Conservation (phyloP, 768 basidiomycete genomes). For the Pisolithus orientalis region DNA sequence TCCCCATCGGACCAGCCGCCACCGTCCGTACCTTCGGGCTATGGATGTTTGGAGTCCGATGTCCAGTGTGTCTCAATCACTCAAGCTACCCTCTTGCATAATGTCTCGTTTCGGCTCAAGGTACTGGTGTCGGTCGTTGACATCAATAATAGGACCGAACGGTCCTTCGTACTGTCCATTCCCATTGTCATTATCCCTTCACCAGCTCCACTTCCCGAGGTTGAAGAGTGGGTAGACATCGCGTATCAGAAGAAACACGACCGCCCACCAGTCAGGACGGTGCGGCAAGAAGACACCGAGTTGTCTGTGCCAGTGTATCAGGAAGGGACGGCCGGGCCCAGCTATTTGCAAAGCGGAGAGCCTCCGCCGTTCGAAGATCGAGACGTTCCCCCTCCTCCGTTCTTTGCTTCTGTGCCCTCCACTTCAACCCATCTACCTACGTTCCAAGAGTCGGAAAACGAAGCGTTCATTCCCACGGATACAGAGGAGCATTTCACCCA, state of each 20-base stretch:
- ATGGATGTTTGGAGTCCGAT: conserved; percentile 47
- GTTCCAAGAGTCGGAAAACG: conserved; percentile 75
- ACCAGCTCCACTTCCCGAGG: conserved; percentile 72
- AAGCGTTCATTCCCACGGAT: conserved; percentile 55
- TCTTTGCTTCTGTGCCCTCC: conserved; percentile 52
- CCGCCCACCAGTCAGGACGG: conserved; percentile 65
- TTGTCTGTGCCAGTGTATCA: conserved; percentile 57
- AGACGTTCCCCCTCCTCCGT: conserved; percentile 66
- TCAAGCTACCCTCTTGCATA: conserved; percentile 77
- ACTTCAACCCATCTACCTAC: conserved; percentile 58
- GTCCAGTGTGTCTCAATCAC: conserved; percentile 70
- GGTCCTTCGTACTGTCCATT: conserved; percentile 55
- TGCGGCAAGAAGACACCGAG: conserved; percentile 63
- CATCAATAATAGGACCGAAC: conserved; percentile 60
- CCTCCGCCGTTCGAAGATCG: conserved; percentile 85
- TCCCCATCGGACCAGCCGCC: conserved; percentile 44
- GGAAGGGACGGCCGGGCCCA: conserved; percentile 71
- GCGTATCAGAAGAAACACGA: conserved; percentile 90
- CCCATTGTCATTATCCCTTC: conserved; percentile 70
- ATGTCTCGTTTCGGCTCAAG: conserved; percentile 70
- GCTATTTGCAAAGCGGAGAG: conserved; percentile 53
- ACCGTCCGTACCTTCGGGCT: conserved; percentile 37
- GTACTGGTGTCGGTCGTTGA: conserved; percentile 76
- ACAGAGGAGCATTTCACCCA: conserved; percentile 32
- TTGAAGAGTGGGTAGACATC: conserved; percentile 62